These are phyloP conservation scores for Aspergillus texensis DNA, from an alignment of 2,329 filamentous ascomycete genomes.

Conservation along the genomic window DNA sequence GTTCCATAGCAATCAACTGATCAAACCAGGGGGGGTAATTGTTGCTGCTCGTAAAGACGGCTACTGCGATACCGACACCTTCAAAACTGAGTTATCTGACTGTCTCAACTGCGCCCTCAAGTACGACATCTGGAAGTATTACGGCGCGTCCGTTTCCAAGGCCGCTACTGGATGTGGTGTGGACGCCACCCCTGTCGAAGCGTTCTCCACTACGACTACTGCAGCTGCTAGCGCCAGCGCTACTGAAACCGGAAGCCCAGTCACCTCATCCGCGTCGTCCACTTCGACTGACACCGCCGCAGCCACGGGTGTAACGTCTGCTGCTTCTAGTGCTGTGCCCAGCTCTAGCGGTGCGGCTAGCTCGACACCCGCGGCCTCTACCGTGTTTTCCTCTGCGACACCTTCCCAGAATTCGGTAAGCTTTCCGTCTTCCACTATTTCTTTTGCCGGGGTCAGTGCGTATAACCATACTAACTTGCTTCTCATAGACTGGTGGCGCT, in stretches of 20 bases:
- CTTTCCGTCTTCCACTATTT: too few species aligned
- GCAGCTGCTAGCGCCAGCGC: background rate
- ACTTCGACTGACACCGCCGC: background rate
- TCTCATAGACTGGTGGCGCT: background rate
- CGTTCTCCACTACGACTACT: background rate
- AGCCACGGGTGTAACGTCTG: background rate
- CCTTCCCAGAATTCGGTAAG: background rate
- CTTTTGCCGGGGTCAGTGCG: background rate
- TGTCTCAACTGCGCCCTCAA: constrained; percentile 48
- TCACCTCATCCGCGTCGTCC: background rate
- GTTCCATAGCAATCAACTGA: background rate
- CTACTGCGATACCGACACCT: constrained; percentile 32
- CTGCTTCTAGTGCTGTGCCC: background rate
- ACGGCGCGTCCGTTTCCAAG: constrained; percentile 41
- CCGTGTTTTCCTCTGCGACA: background rate
- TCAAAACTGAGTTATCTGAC: constrained; percentile 28
- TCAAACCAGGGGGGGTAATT: constrained; percentile 30
- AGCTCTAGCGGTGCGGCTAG: background rate
- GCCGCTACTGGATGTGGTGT: constrained; percentile 41
- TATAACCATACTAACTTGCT: background rate
- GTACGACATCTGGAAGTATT: constrained; percentile 50
- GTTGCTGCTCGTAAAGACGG: constrained; percentile 22
- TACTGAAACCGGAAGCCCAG: background rate
- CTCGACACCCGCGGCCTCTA: background rate
- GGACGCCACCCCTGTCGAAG: background rate